phyloP scores from a whole-genome alignment of 108 stramenopile species.

The Cyclostephanos tholiformis region DNA sequence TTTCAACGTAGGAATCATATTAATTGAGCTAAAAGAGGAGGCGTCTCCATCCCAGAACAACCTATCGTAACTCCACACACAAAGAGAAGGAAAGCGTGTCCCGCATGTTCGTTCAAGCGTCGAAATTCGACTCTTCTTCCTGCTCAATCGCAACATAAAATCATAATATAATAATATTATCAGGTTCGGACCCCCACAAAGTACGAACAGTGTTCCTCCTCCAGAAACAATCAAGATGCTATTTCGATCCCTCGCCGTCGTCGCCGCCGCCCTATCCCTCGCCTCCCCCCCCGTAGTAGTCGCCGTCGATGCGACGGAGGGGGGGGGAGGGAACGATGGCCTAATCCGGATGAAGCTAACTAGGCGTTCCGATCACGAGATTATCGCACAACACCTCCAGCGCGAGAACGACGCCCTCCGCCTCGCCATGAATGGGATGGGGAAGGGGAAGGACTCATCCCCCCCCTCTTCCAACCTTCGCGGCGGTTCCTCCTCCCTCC shows the following conservation, averaged over 20 bases:
- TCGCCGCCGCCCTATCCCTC: conserved; percentile 27
- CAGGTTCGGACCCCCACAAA: too few relatives aligned
- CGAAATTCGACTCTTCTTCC: too few relatives aligned
- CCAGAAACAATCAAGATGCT: conserved; percentile 26
- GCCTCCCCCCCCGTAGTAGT: conserved; percentile 13
- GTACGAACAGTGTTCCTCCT: too few relatives aligned
- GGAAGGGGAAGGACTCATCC: conserved; percentile 1
- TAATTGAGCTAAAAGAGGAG: too few relatives aligned
- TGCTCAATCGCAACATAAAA: too few relatives aligned
- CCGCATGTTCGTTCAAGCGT: too few relatives aligned
- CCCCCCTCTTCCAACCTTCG: not conserved
- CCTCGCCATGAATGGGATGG: conserved; percentile 7
- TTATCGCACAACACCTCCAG: conserved; percentile 64
- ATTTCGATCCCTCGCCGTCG: conserved; percentile 25
- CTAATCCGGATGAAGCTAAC: conserved; percentile 42
- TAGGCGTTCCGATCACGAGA: conserved; percentile 70
- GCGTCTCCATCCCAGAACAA: too few relatives aligned
- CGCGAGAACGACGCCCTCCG: conserved; percentile 70
- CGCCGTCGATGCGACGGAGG: conserved; percentile 6
- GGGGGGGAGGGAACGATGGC: conserved; percentile 11
- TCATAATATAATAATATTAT: too few relatives aligned
- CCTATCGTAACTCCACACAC: too few relatives aligned
- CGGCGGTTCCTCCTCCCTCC: conserved; percentile 1
- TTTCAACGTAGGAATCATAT: too few relatives aligned
- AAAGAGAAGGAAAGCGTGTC: too few relatives aligned